Base-by-base conservation (phyloP, 441 rosid genomes). In the Isatis lusitanica region DNA sequence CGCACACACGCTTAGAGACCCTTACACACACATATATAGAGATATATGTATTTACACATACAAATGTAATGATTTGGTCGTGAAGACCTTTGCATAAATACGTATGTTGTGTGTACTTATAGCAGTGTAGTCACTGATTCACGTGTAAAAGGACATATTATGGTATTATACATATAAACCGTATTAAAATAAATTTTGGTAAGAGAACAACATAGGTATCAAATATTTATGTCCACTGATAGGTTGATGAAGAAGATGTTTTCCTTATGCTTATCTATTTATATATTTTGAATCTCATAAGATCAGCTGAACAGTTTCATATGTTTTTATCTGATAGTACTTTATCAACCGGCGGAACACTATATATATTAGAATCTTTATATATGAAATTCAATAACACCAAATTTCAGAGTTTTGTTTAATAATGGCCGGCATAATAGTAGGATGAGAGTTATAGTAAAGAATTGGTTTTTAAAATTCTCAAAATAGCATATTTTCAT, bases 61-160 rank as follows among this genome's bases (percentile, higher is more conserved):
- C 51, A 36, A 42, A 68, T 44, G 79, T 55, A 75, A 75, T 75
- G 79, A 68, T 75, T 57, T 68, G 78, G 74, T 75, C 79, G 74
- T 75, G 51, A 68, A 44, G 79, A 75, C 74, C 65, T 68, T 75
- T 44, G 70, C 65, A 53, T 31, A 59, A 66, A 67, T 68, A 51
- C 15, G 26, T 63, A 31, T 51, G 36, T 47, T 51, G 56, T 65
- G 57, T 52, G n/a, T n/a, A n/a, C n/a, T n/a, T n/a, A n/a, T n/a
- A n/a, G n/a, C n/a, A n/a, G 51, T 52, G 51, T 69, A 21, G 73
- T 66, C 62, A 68, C 74, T 52, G 13, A 55, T 62, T 53, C 70
- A 68, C 74, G 79, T 62, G 79, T 68, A 62, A 61, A 75, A 44
- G 51, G 74, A 62, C 70, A 62, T 18, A 43, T 26, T 53, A 69